Evolutionary conservation across 176 grass and related monocot genomes (phyloP).

Genomic region (Tuctoria greenei): DNA sequence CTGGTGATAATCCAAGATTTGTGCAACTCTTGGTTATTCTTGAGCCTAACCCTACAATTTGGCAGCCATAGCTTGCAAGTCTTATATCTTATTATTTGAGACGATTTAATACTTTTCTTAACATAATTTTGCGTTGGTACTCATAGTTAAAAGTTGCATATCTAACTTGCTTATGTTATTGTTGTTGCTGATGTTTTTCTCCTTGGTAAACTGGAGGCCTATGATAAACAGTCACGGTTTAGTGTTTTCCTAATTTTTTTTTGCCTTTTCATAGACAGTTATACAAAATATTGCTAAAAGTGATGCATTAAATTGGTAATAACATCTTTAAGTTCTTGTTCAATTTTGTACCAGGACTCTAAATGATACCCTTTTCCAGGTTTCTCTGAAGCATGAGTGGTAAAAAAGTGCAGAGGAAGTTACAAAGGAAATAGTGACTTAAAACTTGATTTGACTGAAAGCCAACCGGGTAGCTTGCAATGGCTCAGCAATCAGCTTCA

Average conservation of each 20-base stretch:
- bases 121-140: neutral
- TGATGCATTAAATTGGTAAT: conserved; percentile 8
- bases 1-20: neutral
- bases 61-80: neutral
- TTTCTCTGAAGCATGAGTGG: conserved; percentile 15
- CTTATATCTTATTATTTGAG: neutral
- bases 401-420: conserved; percentile 4
- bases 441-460: conserved; percentile 4
- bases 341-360: conserved; percentile 13
- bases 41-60: neutral
- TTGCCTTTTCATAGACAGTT: neutral
- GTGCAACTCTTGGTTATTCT: neutral
- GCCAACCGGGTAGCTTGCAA: conserved; percentile 17
- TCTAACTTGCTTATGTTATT: neutral
- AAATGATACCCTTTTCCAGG: neutral
- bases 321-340: conserved; percentile 16
- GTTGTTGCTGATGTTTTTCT: neutral
- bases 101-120: neutral
- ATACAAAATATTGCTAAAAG: neutral
- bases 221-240: neutral
- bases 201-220: neutral
- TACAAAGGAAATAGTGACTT: conserved; percentile 1
- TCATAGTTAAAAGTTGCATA: neutral
- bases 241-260: conserved; percentile 2
- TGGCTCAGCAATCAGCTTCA: conserved; percentile 47